Evolutionary conservation across 1,139 yeast genomes (phyloP).

Genomic region (Sugiyamaella sp.): DNA sequence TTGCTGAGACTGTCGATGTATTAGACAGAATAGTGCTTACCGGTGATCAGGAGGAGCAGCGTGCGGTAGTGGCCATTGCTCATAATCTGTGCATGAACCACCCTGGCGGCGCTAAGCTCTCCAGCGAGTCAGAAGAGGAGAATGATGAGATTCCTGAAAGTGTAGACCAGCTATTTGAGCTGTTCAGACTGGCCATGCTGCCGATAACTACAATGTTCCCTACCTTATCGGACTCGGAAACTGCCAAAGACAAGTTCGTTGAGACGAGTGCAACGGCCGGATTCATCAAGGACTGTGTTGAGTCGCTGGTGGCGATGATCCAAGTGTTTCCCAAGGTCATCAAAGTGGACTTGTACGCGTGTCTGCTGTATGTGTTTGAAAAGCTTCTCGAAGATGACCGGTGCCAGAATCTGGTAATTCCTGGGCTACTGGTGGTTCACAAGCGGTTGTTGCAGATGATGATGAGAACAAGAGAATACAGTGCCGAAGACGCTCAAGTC

Average conservation of each 20-base stretch:
- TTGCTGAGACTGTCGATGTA: conserved; percentile 74
- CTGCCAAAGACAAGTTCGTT: conserved; percentile 29
- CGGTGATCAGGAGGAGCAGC: conserved; percentile 57
- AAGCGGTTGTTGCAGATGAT: conserved; percentile 40
- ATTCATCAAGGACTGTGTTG: conserved; percentile 52
- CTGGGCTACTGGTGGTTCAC: conserved; percentile 38
- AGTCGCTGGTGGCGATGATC: conserved; percentile 63
- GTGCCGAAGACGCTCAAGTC: conserved; percentile 33
- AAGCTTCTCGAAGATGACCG: conserved; percentile 55
- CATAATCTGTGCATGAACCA: conserved; percentile 49
- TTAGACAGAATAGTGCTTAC: conserved; percentile 72
- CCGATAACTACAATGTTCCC: conserved; percentile 66
- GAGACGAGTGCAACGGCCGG: conserved; percentile 33
- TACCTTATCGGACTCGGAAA: conserved; percentile 49
- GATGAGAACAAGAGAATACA: conserved; percentile 33
- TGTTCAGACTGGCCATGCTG: conserved; percentile 70
- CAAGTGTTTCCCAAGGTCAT: conserved; percentile 67
- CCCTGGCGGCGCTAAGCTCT: conserved; percentile 35
- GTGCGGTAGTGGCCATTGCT: conserved; percentile 59
- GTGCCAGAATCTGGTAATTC: conserved; percentile 36
- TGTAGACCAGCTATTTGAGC: conserved; percentile 80
- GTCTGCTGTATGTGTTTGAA: conserved; percentile 66
- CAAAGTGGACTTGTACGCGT: conserved; percentile 68
- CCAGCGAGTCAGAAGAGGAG: conserved; percentile 37
- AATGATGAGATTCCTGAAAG: conserved; percentile 51